Evolutionary conservation across 2,329 filamentous ascomycete genomes (phyloP), one percentile per base, ranked within the genome.

Genomic region (Thelonectria rubi): DNA sequence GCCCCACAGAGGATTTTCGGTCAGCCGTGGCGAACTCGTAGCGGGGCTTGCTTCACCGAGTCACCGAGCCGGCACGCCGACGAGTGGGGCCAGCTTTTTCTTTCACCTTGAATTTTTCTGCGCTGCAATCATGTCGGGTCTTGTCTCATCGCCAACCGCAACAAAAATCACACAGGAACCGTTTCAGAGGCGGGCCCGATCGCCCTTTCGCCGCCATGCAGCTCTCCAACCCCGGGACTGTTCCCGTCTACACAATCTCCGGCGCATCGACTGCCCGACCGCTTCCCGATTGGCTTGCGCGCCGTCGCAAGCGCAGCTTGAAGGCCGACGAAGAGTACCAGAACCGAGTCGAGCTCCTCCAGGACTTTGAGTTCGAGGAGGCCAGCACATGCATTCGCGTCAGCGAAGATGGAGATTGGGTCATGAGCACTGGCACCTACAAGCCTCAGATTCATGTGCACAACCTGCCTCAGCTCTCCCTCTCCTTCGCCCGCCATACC

Each of bases 311-410:
- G 83, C 86, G 91, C 75, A 96, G 92, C 74, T 81, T 97, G 69
- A 98, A 98, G 79, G 89, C 94, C 69, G 94, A 98, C 74, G 84
- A 91, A 62, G 94, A 97, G 75, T 98, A 94, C 78, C 90, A 94
- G 65, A 97, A 93, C 76, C 91, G 95, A 67, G 90, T 99, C 70
- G 95, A 99, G 78, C 84, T 99, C 59, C 85, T 99, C 39, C 95
- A 99, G 73, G 95, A 99, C 75, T 99, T 99, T 77, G 94, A 96
- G 74, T 98, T 99, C 72, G 94, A 97, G 72, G 94, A 97, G 79
- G 94, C 96, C 42, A 97, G 93, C 74, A 88, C 90, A 69, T 97
- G 94, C 75, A 88, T 99, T 65, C 87, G 93, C 51, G 87, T 95
- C 65, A 97, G 92, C 71, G 94, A 97, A 60, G 95, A 99, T 86